Evolutionary conservation across 176 grass and related monocot genomes (phyloP).

Genomic region (Hyparrhenia diplandra): DNA sequence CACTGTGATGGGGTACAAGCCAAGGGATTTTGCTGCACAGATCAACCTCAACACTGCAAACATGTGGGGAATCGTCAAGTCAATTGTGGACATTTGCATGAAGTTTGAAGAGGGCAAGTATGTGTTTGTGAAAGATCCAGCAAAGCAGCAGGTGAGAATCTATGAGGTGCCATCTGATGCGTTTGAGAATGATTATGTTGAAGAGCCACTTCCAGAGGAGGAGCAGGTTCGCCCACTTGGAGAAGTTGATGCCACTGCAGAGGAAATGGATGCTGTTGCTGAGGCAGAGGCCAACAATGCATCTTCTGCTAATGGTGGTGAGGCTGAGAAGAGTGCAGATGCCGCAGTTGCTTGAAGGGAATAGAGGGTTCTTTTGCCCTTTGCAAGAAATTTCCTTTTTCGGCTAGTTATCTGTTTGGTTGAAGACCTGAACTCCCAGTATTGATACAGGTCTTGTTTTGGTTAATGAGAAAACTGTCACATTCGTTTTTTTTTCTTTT

Average conservation of each 20-base stretch:
- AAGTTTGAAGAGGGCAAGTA: constrained; percentile 87
- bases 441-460: too few relatives aligned
- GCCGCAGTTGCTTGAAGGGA: constrained; percentile 40
- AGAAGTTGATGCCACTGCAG: constrained; percentile 45
- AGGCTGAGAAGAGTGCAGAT: constrained; percentile 33
- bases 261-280: constrained; percentile 62
- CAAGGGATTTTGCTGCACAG: constrained; percentile 74
- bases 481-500: too few relatives aligned
- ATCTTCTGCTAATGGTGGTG: constrained; percentile 5
- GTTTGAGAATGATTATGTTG: constrained; percentile 91
- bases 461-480: too few relatives aligned
- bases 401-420: too few relatives aligned
- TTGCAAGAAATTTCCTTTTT: neutral
- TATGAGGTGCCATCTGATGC: constrained; percentile 75
- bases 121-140: constrained; percentile 79
- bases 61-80: constrained; percentile 95
- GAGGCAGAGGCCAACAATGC: constrained; percentile 46
- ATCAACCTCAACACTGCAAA: constrained; percentile 84
- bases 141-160: constrained; percentile 73
- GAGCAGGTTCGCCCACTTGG: constrained; percentile 60
- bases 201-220: constrained; percentile 88
- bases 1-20: constrained; percentile 76
- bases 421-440: too few relatives aligned
- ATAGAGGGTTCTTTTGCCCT: neutral
- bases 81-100: constrained; percentile 82